Conservation (phyloP, 768 basidiomycete species). For the Coprinopsis cinerea region DNA sequence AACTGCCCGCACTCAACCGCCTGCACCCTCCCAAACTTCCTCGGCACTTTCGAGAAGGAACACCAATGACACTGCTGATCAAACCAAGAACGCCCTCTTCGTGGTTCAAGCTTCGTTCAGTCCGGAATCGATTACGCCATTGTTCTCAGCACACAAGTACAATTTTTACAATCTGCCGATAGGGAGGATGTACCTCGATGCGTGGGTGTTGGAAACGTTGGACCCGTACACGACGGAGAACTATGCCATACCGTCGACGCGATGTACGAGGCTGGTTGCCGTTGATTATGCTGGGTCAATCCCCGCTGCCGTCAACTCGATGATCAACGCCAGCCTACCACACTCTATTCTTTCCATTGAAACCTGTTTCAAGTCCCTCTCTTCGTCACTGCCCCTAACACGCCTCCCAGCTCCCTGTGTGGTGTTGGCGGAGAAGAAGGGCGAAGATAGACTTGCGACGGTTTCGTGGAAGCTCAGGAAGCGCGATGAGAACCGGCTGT, state of each 20-base stretch:
- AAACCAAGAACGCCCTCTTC: slow-evolving; percentile 60
- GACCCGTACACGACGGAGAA: slow-evolving; percentile 94
- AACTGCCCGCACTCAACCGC: slow-evolving; percentile 50
- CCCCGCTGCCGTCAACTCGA: slow-evolving; percentile 78
- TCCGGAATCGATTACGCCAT: slow-evolving; percentile 48
- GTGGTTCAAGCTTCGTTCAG: slow-evolving; percentile 81
- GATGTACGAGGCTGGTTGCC: slow-evolving; percentile 78
- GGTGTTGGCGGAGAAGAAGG: slow-evolving; percentile 48
- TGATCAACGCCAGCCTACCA: slow-evolving; percentile 76
- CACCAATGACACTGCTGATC: slow-evolving; percentile 30
- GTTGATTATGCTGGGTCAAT: slow-evolving; percentile 85
- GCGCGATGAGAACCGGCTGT: slow-evolving; percentile 51
- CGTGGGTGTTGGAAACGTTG: slow-evolving; percentile 94
- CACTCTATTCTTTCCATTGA: slow-evolving; percentile 71
- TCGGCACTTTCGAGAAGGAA: slow-evolving; percentile 32
- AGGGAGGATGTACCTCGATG: slow-evolving; percentile 82
- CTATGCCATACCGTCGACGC: slow-evolving; percentile 88
- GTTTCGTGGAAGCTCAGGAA: slow-evolving; percentile 57
- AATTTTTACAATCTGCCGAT: slow-evolving; percentile 71
- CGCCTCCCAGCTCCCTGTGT: slow-evolving; percentile 64
- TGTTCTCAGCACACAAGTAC: slow-evolving; percentile 60
- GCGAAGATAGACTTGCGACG: slow-evolving; percentile 33
- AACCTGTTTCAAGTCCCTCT: slow-evolving; percentile 56
- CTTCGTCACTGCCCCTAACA: slow-evolving; percentile 56
- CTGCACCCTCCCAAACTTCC: slow-evolving; percentile 18